Evolutionary conservation across 179 eudicot genomes (phyloP).

Genomic region (Beta macrorhiza): DNA sequence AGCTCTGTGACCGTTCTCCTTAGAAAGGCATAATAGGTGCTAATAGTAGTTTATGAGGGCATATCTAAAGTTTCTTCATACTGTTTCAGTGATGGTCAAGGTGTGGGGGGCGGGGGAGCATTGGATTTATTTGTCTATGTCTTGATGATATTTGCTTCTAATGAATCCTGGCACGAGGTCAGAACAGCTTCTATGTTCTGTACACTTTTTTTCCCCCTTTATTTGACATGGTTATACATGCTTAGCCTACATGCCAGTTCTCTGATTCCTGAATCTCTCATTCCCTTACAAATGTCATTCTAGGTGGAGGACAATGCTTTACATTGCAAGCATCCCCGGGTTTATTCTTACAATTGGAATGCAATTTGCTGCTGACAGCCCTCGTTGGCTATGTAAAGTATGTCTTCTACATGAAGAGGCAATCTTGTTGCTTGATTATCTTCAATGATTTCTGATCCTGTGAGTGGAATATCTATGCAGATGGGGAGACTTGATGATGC

Average conservation of each 20-base stretch:
- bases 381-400: slow-evolving; percentile 90
- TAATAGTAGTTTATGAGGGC: neutral
- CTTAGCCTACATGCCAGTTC: neutral
- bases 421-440: slow-evolving; percentile 11
- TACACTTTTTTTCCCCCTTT: too few relatives aligned
- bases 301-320: slow-evolving; percentile 86
- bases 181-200: neutral
- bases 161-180: neutral
- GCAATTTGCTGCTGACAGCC: slow-evolving; percentile 88
- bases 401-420: slow-evolving; percentile 7
- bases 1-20: neutral
- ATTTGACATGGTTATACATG: neutral
- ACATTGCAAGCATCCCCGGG: slow-evolving; percentile 72
- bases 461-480: slow-evolving; percentile 34
- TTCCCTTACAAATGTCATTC: slow-evolving; percentile 11
- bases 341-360: slow-evolving; percentile 60
- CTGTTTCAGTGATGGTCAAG: neutral
- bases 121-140: neutral
- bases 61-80: neutral
- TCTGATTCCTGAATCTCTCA: neutral
- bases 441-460: neutral
- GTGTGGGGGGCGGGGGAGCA: neutral
- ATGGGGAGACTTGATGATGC: slow-evolving; percentile 70
- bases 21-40: neutral
- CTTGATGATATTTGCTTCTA: neutral